These are phyloP conservation scores for Moricandia arvensis DNA, from an alignment of 345 rosid species.

Conservation along the genomic window DNA sequence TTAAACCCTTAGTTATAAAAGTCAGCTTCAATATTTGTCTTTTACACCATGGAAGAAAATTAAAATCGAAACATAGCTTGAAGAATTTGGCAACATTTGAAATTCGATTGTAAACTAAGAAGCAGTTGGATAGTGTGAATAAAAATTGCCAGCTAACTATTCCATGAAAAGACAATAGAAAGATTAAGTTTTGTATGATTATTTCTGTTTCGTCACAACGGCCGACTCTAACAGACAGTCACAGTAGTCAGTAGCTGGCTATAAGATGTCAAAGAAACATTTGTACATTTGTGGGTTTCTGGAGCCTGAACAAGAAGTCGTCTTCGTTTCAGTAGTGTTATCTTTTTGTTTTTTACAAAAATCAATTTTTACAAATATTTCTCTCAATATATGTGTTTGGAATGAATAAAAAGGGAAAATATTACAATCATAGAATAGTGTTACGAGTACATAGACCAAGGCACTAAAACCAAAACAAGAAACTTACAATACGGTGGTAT, in stretches of 20 bases:
- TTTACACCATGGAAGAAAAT: background rate
- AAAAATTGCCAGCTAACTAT: background rate
- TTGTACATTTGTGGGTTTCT: background rate
- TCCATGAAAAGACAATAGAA: background rate
- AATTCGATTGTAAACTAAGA: background rate
- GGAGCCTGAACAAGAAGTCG: background rate
- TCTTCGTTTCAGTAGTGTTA: background rate
- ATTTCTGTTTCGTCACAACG: background rate
- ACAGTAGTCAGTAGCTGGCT: background rate
- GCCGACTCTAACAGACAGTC: background rate
- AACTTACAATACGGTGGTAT: conserved; percentile 15
- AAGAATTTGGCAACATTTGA: background rate
- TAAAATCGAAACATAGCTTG: background rate
- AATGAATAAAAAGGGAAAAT: background rate
- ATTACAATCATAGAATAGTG: background rate
- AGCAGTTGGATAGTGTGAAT: background rate
- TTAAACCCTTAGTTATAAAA: no score
- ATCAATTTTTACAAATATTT: background rate
- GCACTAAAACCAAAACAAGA: conserved; percentile 10
- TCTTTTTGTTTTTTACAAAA: background rate
- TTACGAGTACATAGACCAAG: background rate
- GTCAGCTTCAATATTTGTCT: no score
- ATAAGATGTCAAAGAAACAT: background rate
- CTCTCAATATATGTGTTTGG: background rate
- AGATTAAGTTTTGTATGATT: background rate